Evolutionary conservation across 805 yeast genomes (phyloP).

Genomic region (Candida sonorensis): DNA sequence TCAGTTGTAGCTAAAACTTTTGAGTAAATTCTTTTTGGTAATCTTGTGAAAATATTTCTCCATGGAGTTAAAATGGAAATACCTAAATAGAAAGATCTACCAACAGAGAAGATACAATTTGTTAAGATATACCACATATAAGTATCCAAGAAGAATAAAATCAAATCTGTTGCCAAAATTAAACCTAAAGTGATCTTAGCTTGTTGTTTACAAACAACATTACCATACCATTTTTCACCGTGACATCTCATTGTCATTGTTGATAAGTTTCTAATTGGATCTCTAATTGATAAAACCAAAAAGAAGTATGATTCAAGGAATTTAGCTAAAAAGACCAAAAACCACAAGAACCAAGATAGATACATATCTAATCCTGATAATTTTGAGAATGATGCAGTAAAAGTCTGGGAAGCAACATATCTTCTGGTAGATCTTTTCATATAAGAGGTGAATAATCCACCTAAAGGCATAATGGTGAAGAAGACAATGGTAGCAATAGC

Average conservation of each 20-base stretch:
- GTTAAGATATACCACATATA: conserved; percentile 97
- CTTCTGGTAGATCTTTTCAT: conserved; percentile 80
- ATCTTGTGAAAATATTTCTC: conserved; percentile 46
- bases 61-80: conserved; percentile 52
- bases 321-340: conserved; percentile 82
- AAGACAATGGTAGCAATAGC: conserved; percentile 78
- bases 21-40: conserved; percentile 45
- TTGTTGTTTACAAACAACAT: conserved; percentile 72
- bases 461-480: conserved; percentile 93
- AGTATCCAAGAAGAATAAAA: conserved; percentile 97
- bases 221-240: conserved; percentile 90
- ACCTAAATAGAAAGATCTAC: conserved; percentile 91
- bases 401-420: conserved; percentile 89
- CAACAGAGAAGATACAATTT: conserved; percentile 93
- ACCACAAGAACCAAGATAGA: conserved; percentile 92
- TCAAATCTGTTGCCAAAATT: conserved; percentile 88
- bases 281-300: conserved; percentile 82
- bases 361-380: conserved; percentile 88
- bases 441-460: conserved; percentile 91
- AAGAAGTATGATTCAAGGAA: conserved; percentile 87
- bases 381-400: conserved; percentile 84
- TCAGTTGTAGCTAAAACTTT: conserved; percentile 39
- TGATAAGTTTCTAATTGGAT: conserved; percentile 87
- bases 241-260: conserved; percentile 86
- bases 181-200: conserved; percentile 84